Conservation (phyloP, 139 green algal species). For the Volvox africanus region DNA sequence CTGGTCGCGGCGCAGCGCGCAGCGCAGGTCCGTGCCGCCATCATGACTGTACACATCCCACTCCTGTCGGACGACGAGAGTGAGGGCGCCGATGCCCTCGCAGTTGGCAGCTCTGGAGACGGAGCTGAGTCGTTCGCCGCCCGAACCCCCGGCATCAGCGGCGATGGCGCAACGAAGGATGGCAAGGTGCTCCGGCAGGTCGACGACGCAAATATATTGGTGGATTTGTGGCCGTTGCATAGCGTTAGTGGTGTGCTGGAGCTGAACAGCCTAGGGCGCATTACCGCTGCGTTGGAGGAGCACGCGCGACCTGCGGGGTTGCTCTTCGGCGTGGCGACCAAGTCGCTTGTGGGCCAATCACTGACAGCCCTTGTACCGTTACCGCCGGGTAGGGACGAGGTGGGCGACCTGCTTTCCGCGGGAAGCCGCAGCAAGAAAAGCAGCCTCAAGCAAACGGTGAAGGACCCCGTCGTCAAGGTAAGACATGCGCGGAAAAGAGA, state of each 20-base stretch:
- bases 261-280: slow-evolving; percentile 2
- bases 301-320: slow-evolving; percentile 18
- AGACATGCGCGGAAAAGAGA: neutral
- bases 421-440: slow-evolving; percentile 29
- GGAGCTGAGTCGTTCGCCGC: neutral
- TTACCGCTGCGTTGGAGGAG: slow-evolving; percentile 28
- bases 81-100: neutral
- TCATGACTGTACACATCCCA: slow-evolving; percentile 7
- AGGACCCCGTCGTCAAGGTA: slow-evolving; percentile 7
- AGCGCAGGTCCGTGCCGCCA: neutral
- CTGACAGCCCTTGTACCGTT: neutral
- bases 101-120: neutral
- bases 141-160: neutral
- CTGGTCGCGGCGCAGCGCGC: slow-evolving; percentile 15
- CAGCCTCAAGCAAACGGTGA: slow-evolving; percentile 22
- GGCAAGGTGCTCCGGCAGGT: neutral
- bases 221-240: slow-evolving; percentile 26
- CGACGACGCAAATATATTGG: neutral
- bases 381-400: neutral
- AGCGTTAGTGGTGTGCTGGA: neutral
- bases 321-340: slow-evolving; percentile 4
- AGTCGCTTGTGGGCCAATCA: neutral
- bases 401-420: slow-evolving; percentile 2
- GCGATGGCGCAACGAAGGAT: neutral
- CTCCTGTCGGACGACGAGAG: neutral